A percentile compares a stretch with the other conserved stretches of the same genome.
Conservation (phyloP, 1,139 yeast genomes). For the Debaryomyces nepalensis region DNA sequence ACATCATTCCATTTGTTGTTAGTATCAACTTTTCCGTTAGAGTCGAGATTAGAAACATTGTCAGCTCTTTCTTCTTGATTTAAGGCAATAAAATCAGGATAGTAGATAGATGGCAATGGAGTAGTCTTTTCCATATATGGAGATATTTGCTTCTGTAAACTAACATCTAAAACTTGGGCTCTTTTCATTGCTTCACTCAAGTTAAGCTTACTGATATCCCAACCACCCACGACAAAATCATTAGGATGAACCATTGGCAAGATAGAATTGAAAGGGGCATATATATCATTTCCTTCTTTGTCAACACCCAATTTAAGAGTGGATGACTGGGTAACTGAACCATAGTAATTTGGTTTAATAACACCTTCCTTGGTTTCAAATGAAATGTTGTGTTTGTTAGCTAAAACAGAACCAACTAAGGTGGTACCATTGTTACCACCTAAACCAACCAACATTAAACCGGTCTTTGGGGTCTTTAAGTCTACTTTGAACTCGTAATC, state of each 20-base stretch:
- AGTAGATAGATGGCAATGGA: constrained; percentile 87
- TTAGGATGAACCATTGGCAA: constrained; percentile 90
- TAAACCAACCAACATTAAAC: constrained; percentile 87
- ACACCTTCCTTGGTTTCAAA: constrained; percentile 86
- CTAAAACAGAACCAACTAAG: constrained; percentile 79
- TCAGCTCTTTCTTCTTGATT: constrained; percentile 93
- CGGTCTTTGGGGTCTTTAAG: constrained; percentile 81
- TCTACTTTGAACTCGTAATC: constrained; percentile 89
- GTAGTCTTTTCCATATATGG: constrained; percentile 64
- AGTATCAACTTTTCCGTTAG: constrained; percentile 54
- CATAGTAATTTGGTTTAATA: constrained; percentile 84
- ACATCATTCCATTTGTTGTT: constrained; percentile 88
- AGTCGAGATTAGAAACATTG: constrained; percentile 69
- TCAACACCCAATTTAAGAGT: constrained; percentile 91
- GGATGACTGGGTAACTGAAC: constrained; percentile 94
- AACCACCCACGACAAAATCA: constrained; percentile 88
- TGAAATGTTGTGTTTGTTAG: constrained; percentile 77
- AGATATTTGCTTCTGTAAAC: constrained; percentile 76
- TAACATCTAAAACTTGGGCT: constrained; percentile 85
- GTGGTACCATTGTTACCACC: constrained; percentile 99
- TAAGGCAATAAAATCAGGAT: constrained; percentile 96
- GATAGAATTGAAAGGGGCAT: constrained; percentile 89
- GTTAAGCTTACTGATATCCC: constrained; percentile 84
- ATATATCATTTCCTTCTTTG: constrained; percentile 78
- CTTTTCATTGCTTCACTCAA: constrained; percentile 82